phyloP scores from a whole-genome alignment of 2,329 filamentous ascomycete genomes.

The Colletotrichum tanaceti region DNA sequence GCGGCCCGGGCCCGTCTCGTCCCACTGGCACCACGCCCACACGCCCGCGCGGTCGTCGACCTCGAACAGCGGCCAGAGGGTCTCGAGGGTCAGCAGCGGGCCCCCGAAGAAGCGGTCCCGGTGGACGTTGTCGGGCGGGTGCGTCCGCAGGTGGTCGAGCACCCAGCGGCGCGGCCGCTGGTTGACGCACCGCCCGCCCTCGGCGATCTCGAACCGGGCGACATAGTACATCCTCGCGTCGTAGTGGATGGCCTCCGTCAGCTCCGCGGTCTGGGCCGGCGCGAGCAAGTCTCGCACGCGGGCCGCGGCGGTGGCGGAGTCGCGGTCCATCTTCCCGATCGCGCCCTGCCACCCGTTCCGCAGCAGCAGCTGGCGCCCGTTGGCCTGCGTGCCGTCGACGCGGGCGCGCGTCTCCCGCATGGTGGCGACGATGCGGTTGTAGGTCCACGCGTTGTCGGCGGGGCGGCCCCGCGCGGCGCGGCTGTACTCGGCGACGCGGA shows the following conservation, averaged over 20 bases:
- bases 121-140: neutral
- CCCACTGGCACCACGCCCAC: neutral
- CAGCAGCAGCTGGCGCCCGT: conserved; percentile 2
- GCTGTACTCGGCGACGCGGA: conserved; percentile 2
- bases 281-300: neutral
- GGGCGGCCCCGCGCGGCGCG: neutral
- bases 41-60: neutral
- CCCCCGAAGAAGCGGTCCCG: neutral
- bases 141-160: neutral
- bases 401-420: neutral
- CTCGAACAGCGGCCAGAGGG: neutral
- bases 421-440: neutral
- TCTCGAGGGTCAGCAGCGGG: neutral
- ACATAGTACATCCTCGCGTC: conserved; percentile 12
- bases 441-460: neutral
- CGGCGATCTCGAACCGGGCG: neutral
- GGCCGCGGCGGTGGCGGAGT: neutral
- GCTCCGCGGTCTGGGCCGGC: neutral
- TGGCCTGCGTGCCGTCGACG: neutral
- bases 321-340: neutral
- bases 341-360: neutral
- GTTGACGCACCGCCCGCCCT: neutral
- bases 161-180: conserved; percentile 9
- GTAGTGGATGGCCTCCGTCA: neutral
- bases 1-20: neutral